phyloP scores from a whole-genome alignment of 352 stramenopile genomes.

The Peronospora belbahrii region DNA sequence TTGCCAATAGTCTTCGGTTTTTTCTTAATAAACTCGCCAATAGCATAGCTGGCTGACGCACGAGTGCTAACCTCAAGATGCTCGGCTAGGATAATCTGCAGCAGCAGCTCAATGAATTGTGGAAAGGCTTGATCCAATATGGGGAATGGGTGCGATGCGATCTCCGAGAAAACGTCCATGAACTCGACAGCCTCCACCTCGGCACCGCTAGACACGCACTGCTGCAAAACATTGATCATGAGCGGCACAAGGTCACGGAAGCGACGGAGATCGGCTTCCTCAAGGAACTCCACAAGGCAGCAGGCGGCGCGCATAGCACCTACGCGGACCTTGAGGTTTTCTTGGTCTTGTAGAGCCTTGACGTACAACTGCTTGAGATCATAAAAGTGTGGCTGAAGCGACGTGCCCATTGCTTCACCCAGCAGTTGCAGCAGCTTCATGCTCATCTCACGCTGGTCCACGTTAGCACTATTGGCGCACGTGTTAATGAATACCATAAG shows the following conservation, averaged over 20 bases:
- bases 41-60: constrained; percentile 69
- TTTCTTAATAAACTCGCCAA: constrained; percentile 84
- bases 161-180: constrained; percentile 80
- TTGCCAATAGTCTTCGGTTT: constrained; percentile 87
- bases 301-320: constrained; percentile 75
- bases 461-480: constrained; percentile 68
- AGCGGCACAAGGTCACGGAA: constrained; percentile 75
- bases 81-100: constrained; percentile 73
- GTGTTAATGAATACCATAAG: constrained; percentile 92
- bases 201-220: constrained; percentile 69
- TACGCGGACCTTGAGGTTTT: constrained; percentile 78
- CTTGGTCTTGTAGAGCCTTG: constrained; percentile 61
- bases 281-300: constrained; percentile 72
- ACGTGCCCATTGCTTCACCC: constrained; percentile 87
- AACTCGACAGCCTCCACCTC: constrained; percentile 82
- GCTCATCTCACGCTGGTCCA: constrained; percentile 85
- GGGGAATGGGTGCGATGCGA: constrained; percentile 77
- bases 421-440: constrained; percentile 93
- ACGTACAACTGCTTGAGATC: constrained; percentile 77
- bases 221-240: constrained; percentile 82
- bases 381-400: constrained; percentile 74
- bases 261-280: constrained; percentile 56
- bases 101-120: constrained; percentile 73
- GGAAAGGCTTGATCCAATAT: constrained; percentile 77
- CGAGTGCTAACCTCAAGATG: constrained; percentile 73